Conservation (phyloP, 148 eudicot genomes). For the Oxyria digyna region DNA sequence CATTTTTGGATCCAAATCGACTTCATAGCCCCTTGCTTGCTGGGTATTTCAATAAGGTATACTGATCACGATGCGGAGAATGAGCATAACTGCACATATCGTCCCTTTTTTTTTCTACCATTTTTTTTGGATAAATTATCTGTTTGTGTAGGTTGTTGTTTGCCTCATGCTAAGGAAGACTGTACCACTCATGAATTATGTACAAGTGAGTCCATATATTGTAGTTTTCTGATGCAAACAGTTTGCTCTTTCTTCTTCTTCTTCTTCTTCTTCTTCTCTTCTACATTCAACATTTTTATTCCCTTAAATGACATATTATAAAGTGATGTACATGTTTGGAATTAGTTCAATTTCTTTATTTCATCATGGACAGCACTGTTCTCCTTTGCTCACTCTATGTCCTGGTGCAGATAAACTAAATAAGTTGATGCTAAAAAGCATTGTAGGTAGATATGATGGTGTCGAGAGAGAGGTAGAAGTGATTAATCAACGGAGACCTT, state of each 20-base stretch:
- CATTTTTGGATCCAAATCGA: constrained; percentile 85
- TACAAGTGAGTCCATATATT: constrained; percentile 50
- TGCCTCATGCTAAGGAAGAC: constrained; percentile 97
- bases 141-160: constrained; percentile 56
- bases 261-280: not conserved
- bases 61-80: not conserved
- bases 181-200: constrained; percentile 81
- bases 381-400: not conserved
- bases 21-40: constrained; percentile 83
- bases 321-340: not conserved
- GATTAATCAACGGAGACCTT: not conserved
- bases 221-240: not conserved
- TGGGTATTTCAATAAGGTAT: constrained; percentile 93
- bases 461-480: not conserved
- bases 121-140: not conserved
- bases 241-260: too few relatives aligned
- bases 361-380: not conserved
- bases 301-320: not conserved
- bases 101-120: not conserved
- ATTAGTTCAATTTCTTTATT: not conserved
- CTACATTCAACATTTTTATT: constrained; percentile 2
- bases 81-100: not conserved
- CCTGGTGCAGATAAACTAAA: not conserved
- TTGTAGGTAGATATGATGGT: not conserved
- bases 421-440: not conserved